Evolutionary conservation across 192 early-diverging fungal genomes (phyloP), one percentile per base, ranked within the genome.

Genomic region (Coemansia sp.): DNA sequence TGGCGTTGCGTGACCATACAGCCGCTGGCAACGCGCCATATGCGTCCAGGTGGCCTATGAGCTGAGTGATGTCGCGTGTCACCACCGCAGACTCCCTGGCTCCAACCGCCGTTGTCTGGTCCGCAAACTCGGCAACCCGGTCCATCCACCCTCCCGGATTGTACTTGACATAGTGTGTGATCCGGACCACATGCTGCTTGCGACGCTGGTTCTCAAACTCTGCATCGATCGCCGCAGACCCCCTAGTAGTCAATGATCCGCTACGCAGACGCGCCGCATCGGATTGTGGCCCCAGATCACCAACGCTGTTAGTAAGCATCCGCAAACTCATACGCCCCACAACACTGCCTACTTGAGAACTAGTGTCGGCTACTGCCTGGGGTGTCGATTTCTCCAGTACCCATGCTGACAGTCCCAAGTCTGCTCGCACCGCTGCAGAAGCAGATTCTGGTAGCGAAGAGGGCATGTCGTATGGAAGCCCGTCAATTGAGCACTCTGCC

Each of bases 61-160:
- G 27, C 32, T 44, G 50, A 9, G 63, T 48, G 15, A 70, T 36
- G 24, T 50, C 67, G 14, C n/a, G 26, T 10, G 35, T 36, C 19
- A 63, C 57, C 0, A 62, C 69, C 14, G 58, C 69, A 0, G 24
- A 27, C 46, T 65, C 63, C 3, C 46, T 37, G n/a, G 55, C 42
- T 15, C 46, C 46, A n/a, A 34, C 32, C 52, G 48, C 52, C 32
- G 52, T 24, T 24, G 50, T 33, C 50, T 53, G 29, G 14, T 42
- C 63, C 7, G 29, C 55, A 15, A 65, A 43, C 35, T 53, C 60
- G 4, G 56, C 53, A 8, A 64, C 32, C 17, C 52, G 35, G 53
- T 65, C 58, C 44, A 80, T 58, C 77, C 77, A 80, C 10, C 77
- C 77, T 41, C 77, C 60, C 17, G 71, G 71, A 18, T 42, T 63